Percentiles rank a stretch among this genome's conserved stretches.
Conservation (phyloP, 2,329 filamentous ascomycete species). For the Aspergillus costaricaensis region DNA sequence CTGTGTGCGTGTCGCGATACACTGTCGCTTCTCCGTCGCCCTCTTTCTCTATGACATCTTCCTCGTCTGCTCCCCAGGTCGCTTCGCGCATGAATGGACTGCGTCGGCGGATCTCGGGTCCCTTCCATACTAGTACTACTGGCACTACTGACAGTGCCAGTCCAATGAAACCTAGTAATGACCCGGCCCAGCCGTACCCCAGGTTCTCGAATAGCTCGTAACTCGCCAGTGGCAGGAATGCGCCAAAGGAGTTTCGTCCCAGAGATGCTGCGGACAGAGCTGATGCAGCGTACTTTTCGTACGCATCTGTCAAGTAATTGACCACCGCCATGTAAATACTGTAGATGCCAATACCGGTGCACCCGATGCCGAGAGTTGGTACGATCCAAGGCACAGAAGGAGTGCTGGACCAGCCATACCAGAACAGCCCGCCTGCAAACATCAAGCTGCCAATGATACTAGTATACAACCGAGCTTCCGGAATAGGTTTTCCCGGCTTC, state of each 20-base stretch:
- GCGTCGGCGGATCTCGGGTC: conserved; percentile 38
- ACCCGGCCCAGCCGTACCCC: conserved; percentile 48
- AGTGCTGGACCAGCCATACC: conserved; percentile 38
- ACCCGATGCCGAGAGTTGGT: conserved; percentile 33
- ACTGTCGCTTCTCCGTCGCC: neutral
- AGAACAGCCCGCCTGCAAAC: conserved; percentile 38
- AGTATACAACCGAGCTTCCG: conserved; percentile 47
- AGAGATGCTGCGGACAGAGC: conserved; percentile 50
- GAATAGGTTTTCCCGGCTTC: conserved; percentile 41
- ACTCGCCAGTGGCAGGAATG: conserved; percentile 49
- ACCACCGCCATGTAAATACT: conserved; percentile 51
- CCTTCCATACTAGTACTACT: conserved; percentile 45
- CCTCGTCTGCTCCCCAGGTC: conserved; percentile 21
- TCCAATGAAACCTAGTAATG: conserved; percentile 47
- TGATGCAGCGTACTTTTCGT: conserved; percentile 51
- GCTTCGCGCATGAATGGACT: conserved; percentile 36
- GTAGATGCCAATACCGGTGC: conserved; percentile 46
- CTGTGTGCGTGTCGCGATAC: neutral
- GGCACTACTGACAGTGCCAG: conserved; percentile 43
- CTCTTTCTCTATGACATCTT: conserved; percentile 3
- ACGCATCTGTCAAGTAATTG: conserved; percentile 53
- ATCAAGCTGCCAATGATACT: conserved; percentile 44
- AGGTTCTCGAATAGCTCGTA: conserved; percentile 43
- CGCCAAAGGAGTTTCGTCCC: conserved; percentile 49
- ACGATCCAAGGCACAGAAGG: conserved; percentile 38